Evolutionary conservation across 805 yeast genomes (phyloP), one percentile per base, ranked within the genome.

Genomic region (Kazachstania kunashirensis): DNA sequence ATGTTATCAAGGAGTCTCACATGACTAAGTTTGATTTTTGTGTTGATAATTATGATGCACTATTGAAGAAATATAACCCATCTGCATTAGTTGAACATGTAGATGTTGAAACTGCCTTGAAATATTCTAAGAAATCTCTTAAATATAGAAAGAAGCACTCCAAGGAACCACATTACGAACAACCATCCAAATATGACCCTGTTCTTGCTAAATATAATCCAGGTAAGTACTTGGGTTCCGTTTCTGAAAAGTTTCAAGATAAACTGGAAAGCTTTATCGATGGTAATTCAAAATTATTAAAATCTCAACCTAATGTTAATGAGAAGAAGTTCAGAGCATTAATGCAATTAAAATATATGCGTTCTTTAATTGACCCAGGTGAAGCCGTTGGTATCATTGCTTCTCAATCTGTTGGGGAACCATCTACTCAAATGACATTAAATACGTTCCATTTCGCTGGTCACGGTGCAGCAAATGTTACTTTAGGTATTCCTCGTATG

Each of bases 391-490:
- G 99, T 65, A 88, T 92, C 55, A 80, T 94, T 65, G 99, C 98
- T 6, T 82, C 96, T 16, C 97, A 92, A 66, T 86, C 96, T 37
- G 79, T 92, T 60, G 99, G 99, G 65, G 99, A 92, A 65, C 99
- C 99, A 35, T 85, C 96, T 4, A 92, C 99, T 3, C 99, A 92
- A 68, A 92, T 92, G 99, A 92, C 99, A 13, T 74, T 84, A 54
- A 84, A 84, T 62, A 84, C 95, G 32, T 84, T 84, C 84, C 95
- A 92, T 70, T 92, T 92, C 57, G 99, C 99, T 52, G 99, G 99
- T 61, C 98, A 94, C 67, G 99, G 99, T 77, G 99, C 98, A 40
- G 98, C 98, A 31, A 92, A 92, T 65, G 99, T 92, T 46, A 92
- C 99, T 0, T 72, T 92, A 53, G 99, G 99, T 82, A 92, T 92